phyloP scores from a whole-genome alignment of 2,329 filamentous ascomycete genomes.

The Exophiala alcalophila region DNA sequence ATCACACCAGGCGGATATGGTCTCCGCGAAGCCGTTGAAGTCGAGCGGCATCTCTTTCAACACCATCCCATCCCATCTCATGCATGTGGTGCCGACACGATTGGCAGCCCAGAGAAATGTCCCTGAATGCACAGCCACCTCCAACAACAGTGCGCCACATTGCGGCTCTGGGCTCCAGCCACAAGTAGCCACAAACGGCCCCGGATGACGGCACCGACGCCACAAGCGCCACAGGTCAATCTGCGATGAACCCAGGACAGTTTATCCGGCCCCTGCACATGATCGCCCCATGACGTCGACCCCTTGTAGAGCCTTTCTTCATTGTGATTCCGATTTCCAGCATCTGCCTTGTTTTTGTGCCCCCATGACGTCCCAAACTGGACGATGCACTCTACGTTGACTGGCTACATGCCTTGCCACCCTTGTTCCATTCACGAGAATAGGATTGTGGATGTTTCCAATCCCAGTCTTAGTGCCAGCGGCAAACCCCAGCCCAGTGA shows the following conservation, averaged over 20 bases:
- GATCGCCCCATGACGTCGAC: conserved; percentile 18
- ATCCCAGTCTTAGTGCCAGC: conserved; percentile 12
- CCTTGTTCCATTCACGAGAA: neutral
- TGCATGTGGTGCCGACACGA: too few relatives aligned
- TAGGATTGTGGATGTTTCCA: conserved; percentile 2
- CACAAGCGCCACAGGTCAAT: conserved; percentile 4
- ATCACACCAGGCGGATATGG: neutral
- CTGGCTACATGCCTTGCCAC: conserved; percentile 11
- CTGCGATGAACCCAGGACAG: conserved; percentile 6
- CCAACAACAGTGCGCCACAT: conserved; percentile 6
- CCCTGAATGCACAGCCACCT: conserved; percentile 14
- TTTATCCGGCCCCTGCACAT: conserved; percentile 1
- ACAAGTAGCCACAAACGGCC: conserved; percentile 8
- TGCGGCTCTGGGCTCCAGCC: conserved; percentile 11
- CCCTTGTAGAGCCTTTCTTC: neutral
- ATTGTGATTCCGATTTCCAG: conserved; percentile 4
- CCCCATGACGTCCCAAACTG: conserved; percentile 10
- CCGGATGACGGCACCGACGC: conserved; percentile 4
- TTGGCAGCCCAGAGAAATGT: neutral
- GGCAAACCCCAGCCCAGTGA: conserved; percentile 2
- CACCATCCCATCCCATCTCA: too few relatives aligned
- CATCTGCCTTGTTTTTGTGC: conserved; percentile 20
- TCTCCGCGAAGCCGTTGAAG: neutral
- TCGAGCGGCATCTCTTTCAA: neutral
- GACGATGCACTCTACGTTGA: conserved; percentile 6